phyloP scores from a whole-genome alignment of 176 grass and related monocot genomes.

The Thinopyrum elongatum region DNA sequence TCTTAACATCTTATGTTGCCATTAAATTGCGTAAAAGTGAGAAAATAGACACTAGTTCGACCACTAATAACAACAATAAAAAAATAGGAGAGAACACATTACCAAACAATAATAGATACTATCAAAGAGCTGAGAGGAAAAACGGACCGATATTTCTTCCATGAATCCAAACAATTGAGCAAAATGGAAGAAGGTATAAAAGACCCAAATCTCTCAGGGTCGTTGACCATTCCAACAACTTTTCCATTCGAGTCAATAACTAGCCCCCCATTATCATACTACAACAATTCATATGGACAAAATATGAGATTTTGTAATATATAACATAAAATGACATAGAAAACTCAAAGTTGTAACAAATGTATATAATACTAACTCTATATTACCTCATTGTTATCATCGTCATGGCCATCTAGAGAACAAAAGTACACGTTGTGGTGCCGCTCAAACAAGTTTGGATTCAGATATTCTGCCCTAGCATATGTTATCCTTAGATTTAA shows the following conservation, averaged over 20 bases:
- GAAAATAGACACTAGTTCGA: not conserved
- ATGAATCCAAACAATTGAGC: not conserved
- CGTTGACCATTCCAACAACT: not conserved
- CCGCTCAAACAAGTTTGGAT: not conserved
- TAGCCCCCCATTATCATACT: not conserved
- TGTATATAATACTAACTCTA: not conserved
- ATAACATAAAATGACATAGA: not conserved
- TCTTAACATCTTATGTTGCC: not conserved
- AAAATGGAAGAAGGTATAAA: slow-evolving; percentile 10
- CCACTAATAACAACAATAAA: not conserved
- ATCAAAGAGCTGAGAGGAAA: not conserved
- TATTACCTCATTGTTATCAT: not conserved
- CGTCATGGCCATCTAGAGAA: not conserved
- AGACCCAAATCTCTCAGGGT: not conserved
- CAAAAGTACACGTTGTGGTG: not conserved
- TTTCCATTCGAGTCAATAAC: not conserved
- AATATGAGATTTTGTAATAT: not conserved
- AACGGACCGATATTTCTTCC: not conserved
- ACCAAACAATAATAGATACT: not conserved
- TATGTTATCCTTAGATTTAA: not conserved
- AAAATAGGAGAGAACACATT: not conserved
- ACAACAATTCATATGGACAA: not conserved
- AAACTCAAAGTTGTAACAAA: not conserved
- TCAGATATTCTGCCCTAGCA: not conserved
- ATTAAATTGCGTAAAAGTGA: not conserved